Base-by-base conservation (phyloP, 495 filamentous ascomycete genomes). In the Penicillium longicatenatum region DNA sequence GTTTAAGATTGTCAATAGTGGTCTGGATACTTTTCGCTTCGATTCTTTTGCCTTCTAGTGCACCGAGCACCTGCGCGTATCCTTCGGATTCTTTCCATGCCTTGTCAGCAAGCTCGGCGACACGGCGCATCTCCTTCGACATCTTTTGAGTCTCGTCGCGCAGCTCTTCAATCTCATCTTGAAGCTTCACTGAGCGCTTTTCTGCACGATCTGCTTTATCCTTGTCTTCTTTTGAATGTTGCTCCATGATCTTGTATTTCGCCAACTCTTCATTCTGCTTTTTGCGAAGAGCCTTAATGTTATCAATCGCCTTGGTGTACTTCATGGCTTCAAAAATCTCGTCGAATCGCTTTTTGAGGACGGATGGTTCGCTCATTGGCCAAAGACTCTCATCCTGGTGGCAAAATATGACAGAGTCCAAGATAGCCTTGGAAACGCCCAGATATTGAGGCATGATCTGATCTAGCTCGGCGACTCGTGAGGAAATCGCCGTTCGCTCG, bases 361-460 rank as follows among this genome's bases (percentile, higher is more conserved):
- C 82, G 0, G 78, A 70, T 0, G 93, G 91, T 65, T 95, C 91
- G 64, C 92, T 96, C 89, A 98, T 92, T 12, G 94, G 94, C 94
- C 94, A 98, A 45, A 98, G 70, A 53, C 93, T 97, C 57, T 98
- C 94, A 61, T 98, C 94, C 64, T 98, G 94, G 70, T 98, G 94
- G 69, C 94, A 98, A 74, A 98, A 98, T 61, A 98, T 97, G 66
- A 98, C 94, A 46, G 84, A 87, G 45, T 98, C 92, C 31, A 98
- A 81, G 14, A 98, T 84, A 9, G 94, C 92, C 55, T 87, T 86
- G 4, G 92, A 94, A 9, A 97, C 94, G 31, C 95, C 94, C 6
- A 98, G 81, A 60, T 92, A 89, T 58, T 91, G 84, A 2, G 94
- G 91, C 73, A 98, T 85, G 48, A 93, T 82, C 61, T 85, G 79